Conservation (phyloP, 2,329 filamentous ascomycete species). For the Fusarium marasasianum region DNA sequence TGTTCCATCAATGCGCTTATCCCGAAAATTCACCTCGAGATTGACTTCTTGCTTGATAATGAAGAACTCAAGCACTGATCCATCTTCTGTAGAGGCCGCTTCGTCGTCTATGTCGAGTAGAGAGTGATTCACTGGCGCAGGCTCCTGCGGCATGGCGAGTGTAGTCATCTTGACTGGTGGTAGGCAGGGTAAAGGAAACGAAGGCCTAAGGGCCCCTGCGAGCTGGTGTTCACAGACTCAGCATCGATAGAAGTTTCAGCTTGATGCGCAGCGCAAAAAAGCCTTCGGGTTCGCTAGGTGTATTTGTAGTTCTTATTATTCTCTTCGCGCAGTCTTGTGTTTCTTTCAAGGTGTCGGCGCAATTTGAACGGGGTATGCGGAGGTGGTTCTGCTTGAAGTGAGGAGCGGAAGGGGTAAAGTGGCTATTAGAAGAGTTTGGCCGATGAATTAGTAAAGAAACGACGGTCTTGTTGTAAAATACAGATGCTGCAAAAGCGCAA, state of each 20-base stretch:
- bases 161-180: slow-evolving; percentile 27
- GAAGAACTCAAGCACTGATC: slow-evolving; percentile 54
- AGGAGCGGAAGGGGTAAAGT: neutral
- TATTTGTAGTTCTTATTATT: slow-evolving; percentile 7
- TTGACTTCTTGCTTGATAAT: slow-evolving; percentile 88
- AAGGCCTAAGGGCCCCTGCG: slow-evolving; percentile 40
- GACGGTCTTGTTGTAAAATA: neutral
- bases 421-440: neutral
- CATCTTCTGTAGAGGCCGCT: slow-evolving; percentile 48
- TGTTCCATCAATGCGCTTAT: slow-evolving; percentile 77
- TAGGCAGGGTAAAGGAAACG: slow-evolving; percentile 33
- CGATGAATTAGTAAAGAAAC: neutral
- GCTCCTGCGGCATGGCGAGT: slow-evolving; percentile 32
- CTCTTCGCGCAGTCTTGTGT: slow-evolving; percentile 19
- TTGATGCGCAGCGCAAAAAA: neutral
- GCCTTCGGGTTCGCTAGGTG: neutral
- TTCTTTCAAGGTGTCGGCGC: slow-evolving; percentile 20
- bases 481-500: slow-evolving; percentile 18
- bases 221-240: slow-evolving; percentile 31
- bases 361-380: slow-evolving; percentile 24
- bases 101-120: slow-evolving; percentile 47
- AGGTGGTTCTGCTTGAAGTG: slow-evolving; percentile 3
- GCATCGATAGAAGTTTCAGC: slow-evolving; percentile 34
- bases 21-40: slow-evolving; percentile 86
- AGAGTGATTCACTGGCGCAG: slow-evolving; percentile 38